Percentiles rank a stretch among this genome's conserved stretches.
Conservation (phyloP, 202 grass and related monocot genomes). For the Carex arenaria region DNA sequence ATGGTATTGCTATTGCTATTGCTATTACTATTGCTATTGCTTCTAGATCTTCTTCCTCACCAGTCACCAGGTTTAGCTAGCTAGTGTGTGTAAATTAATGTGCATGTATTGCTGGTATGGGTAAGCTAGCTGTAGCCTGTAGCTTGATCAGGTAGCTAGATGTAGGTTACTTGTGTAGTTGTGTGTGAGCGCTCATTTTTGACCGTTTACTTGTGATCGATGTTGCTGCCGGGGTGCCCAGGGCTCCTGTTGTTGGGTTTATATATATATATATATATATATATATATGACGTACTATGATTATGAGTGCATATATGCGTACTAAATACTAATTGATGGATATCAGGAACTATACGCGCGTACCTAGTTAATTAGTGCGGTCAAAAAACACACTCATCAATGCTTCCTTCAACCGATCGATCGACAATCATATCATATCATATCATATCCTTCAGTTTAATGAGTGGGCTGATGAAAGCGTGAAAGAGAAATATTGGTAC, state of each 20-base stretch:
- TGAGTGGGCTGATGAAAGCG: not conserved
- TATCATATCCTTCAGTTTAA: not conserved
- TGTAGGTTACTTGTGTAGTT: not conserved
- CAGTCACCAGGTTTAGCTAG: not conserved
- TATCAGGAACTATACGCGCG: not conserved
- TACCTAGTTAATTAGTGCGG: too few species aligned
- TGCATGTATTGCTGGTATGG: not conserved
- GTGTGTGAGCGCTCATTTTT: not conserved
- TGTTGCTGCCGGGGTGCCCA: not conserved
- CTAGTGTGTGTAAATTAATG: not conserved
- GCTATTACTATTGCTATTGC: not conserved
- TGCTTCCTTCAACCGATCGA: slow-evolving; percentile 6
- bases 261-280: not conserved
- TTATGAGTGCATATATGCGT: too few species aligned
- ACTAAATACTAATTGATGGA: too few species aligned
- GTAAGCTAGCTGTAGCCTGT: not conserved
- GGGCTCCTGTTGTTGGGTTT: not conserved
- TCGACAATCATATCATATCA: not conserved
- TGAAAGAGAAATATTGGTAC: not conserved
- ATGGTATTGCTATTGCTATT: not conserved
- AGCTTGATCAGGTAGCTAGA: not conserved
- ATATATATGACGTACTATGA: too few species aligned
- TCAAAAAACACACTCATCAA: not conserved
- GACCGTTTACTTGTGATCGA: too few species aligned
- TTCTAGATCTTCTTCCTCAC: too few species aligned